Conservation (phyloP, 495 filamentous ascomycete genomes). For the Stereocaulon alpinum region DNA sequence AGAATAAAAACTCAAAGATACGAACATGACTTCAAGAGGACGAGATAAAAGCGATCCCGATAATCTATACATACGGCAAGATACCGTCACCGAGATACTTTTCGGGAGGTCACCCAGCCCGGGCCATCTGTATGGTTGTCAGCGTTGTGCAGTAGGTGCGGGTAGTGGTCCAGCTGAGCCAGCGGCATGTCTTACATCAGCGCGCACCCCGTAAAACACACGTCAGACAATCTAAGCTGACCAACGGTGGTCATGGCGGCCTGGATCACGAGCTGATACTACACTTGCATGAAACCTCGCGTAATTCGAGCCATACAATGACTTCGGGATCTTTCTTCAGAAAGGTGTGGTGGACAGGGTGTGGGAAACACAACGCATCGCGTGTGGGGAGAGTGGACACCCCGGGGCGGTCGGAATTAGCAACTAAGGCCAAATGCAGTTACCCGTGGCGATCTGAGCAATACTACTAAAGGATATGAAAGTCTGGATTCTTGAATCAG, state of each 20-base stretch:
- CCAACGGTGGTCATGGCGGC: not conserved
- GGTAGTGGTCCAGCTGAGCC: not conserved
- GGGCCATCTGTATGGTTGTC: not conserved
- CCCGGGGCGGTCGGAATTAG: no score
- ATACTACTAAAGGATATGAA: no score
- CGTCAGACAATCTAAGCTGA: conserved; percentile 5
- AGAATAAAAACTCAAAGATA: not conserved
- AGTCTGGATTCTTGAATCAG: no score
- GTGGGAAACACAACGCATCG: no score
- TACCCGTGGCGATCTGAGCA: no score
- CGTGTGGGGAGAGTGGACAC: no score
- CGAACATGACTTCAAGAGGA: not conserved
- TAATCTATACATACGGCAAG: not conserved
- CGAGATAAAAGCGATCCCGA: not conserved
- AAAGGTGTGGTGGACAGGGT: no score
- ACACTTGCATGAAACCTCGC: not conserved
- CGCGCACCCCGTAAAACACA: not conserved
- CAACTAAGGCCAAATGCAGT: no score
- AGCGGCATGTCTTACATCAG: not conserved
- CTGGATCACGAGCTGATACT: not conserved
- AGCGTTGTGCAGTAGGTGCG: conserved; percentile 1
- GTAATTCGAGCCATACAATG: not conserved
- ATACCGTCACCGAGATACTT: not conserved
- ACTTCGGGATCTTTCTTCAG: not conserved
- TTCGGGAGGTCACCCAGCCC: not conserved